A percentile compares a stretch with the other conserved stretches of the same genome.
Evolutionary conservation across 148 eudicot genomes (phyloP).

Genomic region (Vaccinium corymbosum): DNA sequence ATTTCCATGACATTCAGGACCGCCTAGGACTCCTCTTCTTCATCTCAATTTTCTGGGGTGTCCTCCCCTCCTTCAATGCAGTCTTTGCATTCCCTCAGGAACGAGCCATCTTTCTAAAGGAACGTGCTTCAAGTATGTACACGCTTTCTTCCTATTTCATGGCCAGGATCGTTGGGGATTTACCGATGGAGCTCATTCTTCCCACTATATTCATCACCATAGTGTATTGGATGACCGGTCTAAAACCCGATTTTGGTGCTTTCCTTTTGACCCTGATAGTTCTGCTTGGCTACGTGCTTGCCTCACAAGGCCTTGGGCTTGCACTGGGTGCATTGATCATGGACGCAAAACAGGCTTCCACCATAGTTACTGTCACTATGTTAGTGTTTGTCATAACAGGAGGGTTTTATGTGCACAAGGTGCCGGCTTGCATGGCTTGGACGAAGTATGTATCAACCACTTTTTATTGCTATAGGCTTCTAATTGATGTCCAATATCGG

Average conservation of each 20-base stretch:
- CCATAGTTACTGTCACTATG: conserved; percentile 75
- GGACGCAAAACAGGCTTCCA: conserved; percentile 91
- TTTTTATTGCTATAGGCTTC: conserved; percentile 61
- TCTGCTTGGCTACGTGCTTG: conserved; percentile 64
- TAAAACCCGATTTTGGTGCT: conserved; percentile 50
- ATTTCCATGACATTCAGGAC: conserved; percentile 59
- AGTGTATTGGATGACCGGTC: conserved; percentile 76
- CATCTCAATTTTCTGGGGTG: conserved; percentile 89
- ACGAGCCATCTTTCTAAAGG: conserved; percentile 67
- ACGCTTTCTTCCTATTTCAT: conserved; percentile 74
- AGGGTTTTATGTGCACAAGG: conserved; percentile 80
- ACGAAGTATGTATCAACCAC: conserved; percentile 66
- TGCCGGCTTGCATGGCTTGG: conserved; percentile 71
- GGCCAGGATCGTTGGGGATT: conserved; percentile 76
- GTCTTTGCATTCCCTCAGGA: conserved; percentile 94
- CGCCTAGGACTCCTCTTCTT: conserved; percentile 79
- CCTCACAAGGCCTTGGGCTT: conserved; percentile 82
- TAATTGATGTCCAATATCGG: conserved; percentile 75
- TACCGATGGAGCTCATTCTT: conserved; percentile 88
- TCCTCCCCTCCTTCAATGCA: conserved; percentile 84
- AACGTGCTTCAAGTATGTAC: conserved; percentile 85
- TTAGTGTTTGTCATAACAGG: conserved; percentile 83
- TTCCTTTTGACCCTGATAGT: conserved; percentile 53
- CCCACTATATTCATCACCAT: conserved; percentile 62
- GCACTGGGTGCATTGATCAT: conserved; percentile 82